phyloP scores from a whole-genome alignment of 352 stramenopile genomes.

The Phytophthora kernoviae region DNA sequence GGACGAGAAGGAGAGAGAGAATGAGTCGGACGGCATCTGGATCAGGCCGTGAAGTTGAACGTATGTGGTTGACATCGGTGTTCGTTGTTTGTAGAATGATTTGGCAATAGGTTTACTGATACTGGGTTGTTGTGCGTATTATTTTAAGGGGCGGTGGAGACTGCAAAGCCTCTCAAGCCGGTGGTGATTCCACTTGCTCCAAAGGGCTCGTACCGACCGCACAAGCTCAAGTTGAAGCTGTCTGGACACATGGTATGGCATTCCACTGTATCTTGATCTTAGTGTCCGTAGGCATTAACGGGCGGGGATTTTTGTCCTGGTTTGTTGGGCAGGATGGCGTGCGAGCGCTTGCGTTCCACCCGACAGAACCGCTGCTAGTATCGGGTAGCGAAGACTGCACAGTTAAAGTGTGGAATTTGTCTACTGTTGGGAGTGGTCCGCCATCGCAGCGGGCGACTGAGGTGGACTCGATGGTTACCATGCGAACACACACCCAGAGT shows the following conservation, averaged over 20 bases:
- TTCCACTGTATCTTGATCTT: conserved; percentile 3
- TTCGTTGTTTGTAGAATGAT: neutral
- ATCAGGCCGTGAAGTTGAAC: conserved; percentile 46
- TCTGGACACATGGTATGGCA: conserved; percentile 76
- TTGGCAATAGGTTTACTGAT: neutral
- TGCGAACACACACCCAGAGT: conserved; percentile 75
- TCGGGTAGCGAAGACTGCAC: conserved; percentile 88
- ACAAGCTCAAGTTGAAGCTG: conserved; percentile 89
- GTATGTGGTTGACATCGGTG: conserved; percentile 7
- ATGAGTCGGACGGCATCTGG: conserved; percentile 27
- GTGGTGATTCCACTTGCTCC: conserved; percentile 50
- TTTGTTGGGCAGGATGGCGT: conserved; percentile 65
- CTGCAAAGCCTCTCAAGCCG: conserved; percentile 45
- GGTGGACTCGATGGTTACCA: conserved; percentile 77
- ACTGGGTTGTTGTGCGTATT: neutral
- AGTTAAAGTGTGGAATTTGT: conserved; percentile 84
- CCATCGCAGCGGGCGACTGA: conserved; percentile 75
- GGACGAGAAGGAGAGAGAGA: conserved; percentile 45
- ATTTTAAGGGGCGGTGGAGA: conserved; percentile 38
- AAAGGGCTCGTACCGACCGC: conserved; percentile 69
- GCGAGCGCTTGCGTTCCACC: conserved; percentile 76
- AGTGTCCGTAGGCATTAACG: conserved; percentile 3
- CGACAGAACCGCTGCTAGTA: conserved; percentile 81
- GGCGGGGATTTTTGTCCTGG: neutral
- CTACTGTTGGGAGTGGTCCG: conserved; percentile 59